Conservation (phyloP, 2,329 filamentous ascomycete species). For the Ramularia collo-cygni region DNA sequence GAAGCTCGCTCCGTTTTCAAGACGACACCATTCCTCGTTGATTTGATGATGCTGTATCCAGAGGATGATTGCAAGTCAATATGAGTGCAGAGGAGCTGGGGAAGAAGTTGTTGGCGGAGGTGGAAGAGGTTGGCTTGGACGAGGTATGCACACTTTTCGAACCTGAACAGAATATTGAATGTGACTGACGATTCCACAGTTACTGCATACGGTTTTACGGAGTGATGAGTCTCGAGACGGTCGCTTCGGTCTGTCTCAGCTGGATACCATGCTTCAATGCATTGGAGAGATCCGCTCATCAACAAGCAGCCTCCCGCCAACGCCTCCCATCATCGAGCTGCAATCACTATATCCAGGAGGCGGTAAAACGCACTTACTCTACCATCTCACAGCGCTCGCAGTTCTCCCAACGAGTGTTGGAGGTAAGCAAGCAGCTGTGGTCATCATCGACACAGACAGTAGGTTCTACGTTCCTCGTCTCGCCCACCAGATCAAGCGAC, state of each 20-base stretch:
- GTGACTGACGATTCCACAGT: conserved; percentile 26
- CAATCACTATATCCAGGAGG: conserved; percentile 44
- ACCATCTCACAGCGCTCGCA: conserved; percentile 47
- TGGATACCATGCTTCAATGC: conserved; percentile 37
- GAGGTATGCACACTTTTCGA: conserved; percentile 40
- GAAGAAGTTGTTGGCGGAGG: conserved; percentile 46
- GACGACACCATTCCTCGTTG: neutral
- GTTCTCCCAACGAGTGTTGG: conserved; percentile 43
- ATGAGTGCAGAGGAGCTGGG: conserved; percentile 43
- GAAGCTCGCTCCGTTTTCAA: neutral
- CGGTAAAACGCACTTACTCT: conserved; percentile 55
- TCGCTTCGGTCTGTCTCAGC: conserved; percentile 38
- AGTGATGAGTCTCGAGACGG: conserved; percentile 15
- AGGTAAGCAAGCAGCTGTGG: conserved; percentile 44
- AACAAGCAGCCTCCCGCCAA: conserved; percentile 8
- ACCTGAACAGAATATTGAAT: neutral
- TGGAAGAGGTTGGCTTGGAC: conserved; percentile 44
- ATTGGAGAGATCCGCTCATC: conserved; percentile 9
- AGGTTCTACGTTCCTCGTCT: conserved; percentile 48
- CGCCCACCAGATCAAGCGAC: conserved; percentile 22
- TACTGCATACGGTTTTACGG: conserved; percentile 34
- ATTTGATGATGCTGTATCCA: neutral
- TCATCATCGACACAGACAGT: conserved; percentile 51
- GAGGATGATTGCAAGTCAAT: conserved; percentile 12
- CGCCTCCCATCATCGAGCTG: conserved; percentile 46